phyloP scores from a whole-genome alignment of 441 rosid species.

The Arabidopsis lyrata region DNA sequence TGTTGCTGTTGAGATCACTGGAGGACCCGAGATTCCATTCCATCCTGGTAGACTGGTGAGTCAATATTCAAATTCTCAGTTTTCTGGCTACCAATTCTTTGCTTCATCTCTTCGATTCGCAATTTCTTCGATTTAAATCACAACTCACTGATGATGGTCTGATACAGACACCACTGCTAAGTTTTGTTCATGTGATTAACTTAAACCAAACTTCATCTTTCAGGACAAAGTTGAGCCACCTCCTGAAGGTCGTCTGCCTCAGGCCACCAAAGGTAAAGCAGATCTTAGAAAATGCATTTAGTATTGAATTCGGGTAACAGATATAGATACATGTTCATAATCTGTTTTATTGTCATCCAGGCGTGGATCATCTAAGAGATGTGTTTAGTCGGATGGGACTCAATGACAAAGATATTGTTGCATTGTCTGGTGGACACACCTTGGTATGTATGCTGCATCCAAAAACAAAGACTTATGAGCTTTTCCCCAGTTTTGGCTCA shows the following conservation, averaged over 20 bases:
- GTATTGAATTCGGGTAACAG: background rate
- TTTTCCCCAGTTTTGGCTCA: slow-evolving; percentile 15
- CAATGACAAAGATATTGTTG: slow-evolving; percentile 60
- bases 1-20: slow-evolving; percentile 76
- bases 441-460: slow-evolving; percentile 47
- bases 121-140: background rate
- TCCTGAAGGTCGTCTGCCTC: slow-evolving; percentile 77
- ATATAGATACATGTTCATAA: background rate
- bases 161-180: background rate
- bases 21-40: slow-evolving; percentile 84
- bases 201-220: background rate
- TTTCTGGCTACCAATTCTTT: background rate
- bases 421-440: slow-evolving; percentile 68
- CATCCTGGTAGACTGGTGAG: slow-evolving; percentile 74
- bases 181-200: background rate
- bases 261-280: slow-evolving; percentile 65
- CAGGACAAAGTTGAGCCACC: slow-evolving; percentile 76
- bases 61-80: background rate
- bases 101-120: background rate
- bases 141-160: background rate
- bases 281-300: background rate
- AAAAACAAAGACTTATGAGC: background rate
- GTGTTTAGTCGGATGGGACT: slow-evolving; percentile 72
- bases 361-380: slow-evolving; percentile 62
- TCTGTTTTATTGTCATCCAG: slow-evolving; percentile 26